A percentile compares a stretch with the other conserved stretches of the same genome.
Conservation (phyloP, 2,329 filamentous ascomycete genomes). For the Tothia fuscella region DNA sequence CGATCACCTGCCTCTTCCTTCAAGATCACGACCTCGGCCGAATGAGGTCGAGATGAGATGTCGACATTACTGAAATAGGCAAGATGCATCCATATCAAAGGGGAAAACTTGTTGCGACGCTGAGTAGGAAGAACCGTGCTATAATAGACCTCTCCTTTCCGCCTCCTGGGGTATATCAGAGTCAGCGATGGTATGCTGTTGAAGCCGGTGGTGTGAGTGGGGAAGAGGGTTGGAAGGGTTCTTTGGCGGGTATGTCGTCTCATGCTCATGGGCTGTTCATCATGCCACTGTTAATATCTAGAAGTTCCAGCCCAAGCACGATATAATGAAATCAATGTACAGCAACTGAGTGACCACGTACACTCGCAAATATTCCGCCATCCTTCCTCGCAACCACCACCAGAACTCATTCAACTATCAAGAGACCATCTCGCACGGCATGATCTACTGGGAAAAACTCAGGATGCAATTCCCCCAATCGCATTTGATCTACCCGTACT, state of each 20-base stretch:
- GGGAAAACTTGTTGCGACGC: slow-evolving; percentile 3
- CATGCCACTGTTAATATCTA: slow-evolving; percentile 9
- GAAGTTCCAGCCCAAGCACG: slow-evolving; percentile 45
- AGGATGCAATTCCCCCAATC: slow-evolving; percentile 60
- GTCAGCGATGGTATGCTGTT: slow-evolving; percentile 6
- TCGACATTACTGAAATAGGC: neutral
- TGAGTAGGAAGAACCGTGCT: slow-evolving; percentile 7
- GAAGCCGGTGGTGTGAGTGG: neutral
- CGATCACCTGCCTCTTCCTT: no score
- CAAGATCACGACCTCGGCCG: neutral
- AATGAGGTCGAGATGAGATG: neutral
- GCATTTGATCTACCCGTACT: slow-evolving; percentile 75
- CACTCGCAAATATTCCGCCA: slow-evolving; percentile 71
- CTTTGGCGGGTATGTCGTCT: slow-evolving; percentile 4
- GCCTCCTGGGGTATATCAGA: neutral
- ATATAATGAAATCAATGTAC: slow-evolving; percentile 87
- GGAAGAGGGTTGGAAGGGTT: neutral
- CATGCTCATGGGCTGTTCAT: neutral
- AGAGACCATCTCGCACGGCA: slow-evolving; percentile 74
- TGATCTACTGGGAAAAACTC: slow-evolving; percentile 82
- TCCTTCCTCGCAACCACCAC: slow-evolving; percentile 41
- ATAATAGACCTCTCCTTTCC: slow-evolving; percentile 1
- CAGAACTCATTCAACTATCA: slow-evolving; percentile 66
- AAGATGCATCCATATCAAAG: slow-evolving; percentile 8
- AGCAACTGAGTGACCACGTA: slow-evolving; percentile 78